Evolutionary conservation across 1,139 yeast genomes (phyloP).

Genomic region (Hemisphaericaspora xylanilytica): DNA sequence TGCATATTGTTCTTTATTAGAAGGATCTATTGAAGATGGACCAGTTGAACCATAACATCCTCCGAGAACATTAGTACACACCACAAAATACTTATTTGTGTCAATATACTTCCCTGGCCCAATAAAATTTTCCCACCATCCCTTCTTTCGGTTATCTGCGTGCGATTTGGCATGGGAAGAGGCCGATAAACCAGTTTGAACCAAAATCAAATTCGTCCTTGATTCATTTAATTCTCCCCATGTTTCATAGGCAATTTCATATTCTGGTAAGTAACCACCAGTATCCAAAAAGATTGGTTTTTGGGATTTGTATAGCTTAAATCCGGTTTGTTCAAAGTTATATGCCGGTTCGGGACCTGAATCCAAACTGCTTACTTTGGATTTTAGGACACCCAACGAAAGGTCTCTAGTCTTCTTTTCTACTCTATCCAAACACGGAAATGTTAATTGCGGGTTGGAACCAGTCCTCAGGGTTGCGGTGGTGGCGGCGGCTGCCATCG

Average conservation of each 20-base stretch:
- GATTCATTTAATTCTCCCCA: constrained; percentile 75
- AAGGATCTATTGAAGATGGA: constrained; percentile 80
- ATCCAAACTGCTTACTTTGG: constrained; percentile 42
- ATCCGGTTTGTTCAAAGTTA: constrained; percentile 68
- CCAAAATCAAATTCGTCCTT: constrained; percentile 67
- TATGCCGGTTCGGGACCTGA: constrained; percentile 87
- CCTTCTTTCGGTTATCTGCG: constrained; percentile 62
- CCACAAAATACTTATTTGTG: constrained; percentile 74
- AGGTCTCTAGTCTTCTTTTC: constrained; percentile 58
- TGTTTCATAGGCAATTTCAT: constrained; percentile 82
- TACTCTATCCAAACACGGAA: constrained; percentile 82
- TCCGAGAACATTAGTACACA: constrained; percentile 89
- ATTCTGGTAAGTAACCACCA: constrained; percentile 76
- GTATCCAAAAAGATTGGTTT: constrained; percentile 71
- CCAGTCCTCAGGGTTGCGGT: constrained; percentile 13
- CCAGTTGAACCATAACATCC: constrained; percentile 97
- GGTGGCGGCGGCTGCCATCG: constrained; percentile 6
- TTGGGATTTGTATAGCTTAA: constrained; percentile 51
- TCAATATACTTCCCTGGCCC: constrained; percentile 82
- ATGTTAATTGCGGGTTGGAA: constrained; percentile 65
- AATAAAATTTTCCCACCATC: constrained; percentile 96
- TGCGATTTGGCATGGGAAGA: constrained; percentile 95
- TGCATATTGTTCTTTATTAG: constrained; percentile 65
- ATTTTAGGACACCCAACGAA: constrained; percentile 20
- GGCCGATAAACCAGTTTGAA: constrained; percentile 91